Evolutionary conservation across 345 rosid genomes (phyloP), one percentile per base, ranked within the genome.

Genomic region (Euphorbia pulcherrima): DNA sequence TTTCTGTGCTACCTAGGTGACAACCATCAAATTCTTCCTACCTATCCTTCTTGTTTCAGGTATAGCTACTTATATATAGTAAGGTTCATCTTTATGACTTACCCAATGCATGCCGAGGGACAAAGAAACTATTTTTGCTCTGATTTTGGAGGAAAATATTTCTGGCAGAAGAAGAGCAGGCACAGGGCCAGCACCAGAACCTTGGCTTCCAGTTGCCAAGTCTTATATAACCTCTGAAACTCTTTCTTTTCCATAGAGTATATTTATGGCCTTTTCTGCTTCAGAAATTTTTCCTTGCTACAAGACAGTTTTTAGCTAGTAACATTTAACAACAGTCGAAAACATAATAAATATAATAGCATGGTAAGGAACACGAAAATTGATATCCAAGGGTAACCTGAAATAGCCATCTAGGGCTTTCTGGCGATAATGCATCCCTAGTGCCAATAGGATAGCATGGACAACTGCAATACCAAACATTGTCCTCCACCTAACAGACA

Each of bases 91-190:
- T 20, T 59, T 12, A 0, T n/a, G 14, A 85, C 83, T 78, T 81
- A 90, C 97, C 99, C 97, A 94, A 74, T 94, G 97, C 93, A 84
- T 94, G 71, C 97, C 97, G 47, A 94, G 82, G 33, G 97, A 95
- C 33, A 95, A 83, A 27, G 97, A 85, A 20, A 92, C 97, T 2
- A 97, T 97, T 79, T 95, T 95, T 33, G 99, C 97, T 83, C 97
- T 87, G 73, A 95, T 95, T 84, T 96, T 85, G 11, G 97, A 89
- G 52, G 99, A 85, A 69, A 92, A 95, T 75, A 95, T 92, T 83
- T 95, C 99, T 12, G 99, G 94, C 21, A 90, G 89, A 53, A 95
- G 97, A 80, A 95, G 90, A 67, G 97, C 97, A n/a, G 97, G 97
- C 51, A 95, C 99, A 14, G 97, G 99, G 70, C 97, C 99, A 24